A percentile compares a stretch with the other conserved stretches of the same genome.
These are phyloP conservation scores for Euphorbia celastroides DNA, from an alignment of 441 rosid species.

Conservation along the genomic window DNA sequence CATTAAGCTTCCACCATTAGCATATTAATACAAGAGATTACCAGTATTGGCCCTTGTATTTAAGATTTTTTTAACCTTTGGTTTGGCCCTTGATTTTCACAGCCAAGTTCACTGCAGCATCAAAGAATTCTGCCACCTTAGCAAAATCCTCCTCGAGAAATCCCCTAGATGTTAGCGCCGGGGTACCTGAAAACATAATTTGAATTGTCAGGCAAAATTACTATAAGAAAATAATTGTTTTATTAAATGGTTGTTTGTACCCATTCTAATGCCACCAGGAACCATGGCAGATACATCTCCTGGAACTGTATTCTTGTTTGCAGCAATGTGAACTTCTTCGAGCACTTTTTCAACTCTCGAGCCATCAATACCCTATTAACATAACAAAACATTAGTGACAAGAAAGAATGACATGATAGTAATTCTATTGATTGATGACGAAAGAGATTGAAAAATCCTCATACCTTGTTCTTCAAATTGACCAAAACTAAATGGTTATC, in stretches of 20 bases:
- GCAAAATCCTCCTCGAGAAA: constrained; percentile 85
- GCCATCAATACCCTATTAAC: constrained; percentile 81
- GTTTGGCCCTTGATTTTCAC: constrained; percentile 72
- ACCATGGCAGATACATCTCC: constrained; percentile 99
- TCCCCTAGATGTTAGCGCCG: constrained; percentile 92
- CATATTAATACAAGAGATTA: background rate
- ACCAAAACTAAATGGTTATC: constrained; percentile 96
- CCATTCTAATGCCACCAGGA: constrained; percentile 99
- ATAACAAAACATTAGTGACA: background rate
- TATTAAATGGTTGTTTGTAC: constrained; percentile 35
- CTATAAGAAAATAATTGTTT: background rate
- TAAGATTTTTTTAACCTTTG: constrained; percentile 42
- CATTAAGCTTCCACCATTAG: constrained; percentile 4
- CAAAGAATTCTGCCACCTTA: constrained; percentile 81
- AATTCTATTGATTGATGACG: constrained; percentile 4
- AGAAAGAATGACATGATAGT: background rate
- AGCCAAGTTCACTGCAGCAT: constrained; percentile 65
- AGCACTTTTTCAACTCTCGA: constrained; percentile 92
- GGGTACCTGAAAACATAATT: constrained; percentile 52
- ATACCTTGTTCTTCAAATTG: constrained; percentile 82
- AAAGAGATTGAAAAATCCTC: constrained; percentile 11
- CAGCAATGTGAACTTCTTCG: constrained; percentile 89
- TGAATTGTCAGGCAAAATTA: constrained; percentile 13
- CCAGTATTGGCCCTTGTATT: background rate
- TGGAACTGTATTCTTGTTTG: constrained; percentile 96